Evolutionary conservation across 2,329 filamentous ascomycete species (phyloP).

Genomic region (Aspergillus sp.): DNA sequence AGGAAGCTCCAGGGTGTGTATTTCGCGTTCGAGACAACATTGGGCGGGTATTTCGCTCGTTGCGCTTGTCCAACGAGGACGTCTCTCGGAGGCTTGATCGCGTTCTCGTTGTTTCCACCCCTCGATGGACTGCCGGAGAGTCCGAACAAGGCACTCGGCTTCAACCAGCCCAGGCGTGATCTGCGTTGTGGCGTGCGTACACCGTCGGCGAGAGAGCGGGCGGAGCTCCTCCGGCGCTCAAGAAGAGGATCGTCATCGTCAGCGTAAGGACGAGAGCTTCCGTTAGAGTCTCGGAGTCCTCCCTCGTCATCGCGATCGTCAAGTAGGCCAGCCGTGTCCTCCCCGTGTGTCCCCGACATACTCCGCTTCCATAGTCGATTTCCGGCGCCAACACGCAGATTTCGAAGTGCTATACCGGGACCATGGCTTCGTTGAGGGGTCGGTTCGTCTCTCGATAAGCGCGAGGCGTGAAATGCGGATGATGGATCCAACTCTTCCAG

Average conservation of each 20-base stretch:
- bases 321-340: conserved; percentile 70
- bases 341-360: conserved; percentile 49
- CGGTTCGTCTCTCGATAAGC: conserved; percentile 35
- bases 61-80: conserved; percentile 78
- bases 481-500: conserved; percentile 52
- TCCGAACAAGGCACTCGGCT: conserved; percentile 47
- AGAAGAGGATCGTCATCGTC: conserved; percentile 75
- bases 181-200: conserved; percentile 53
- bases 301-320: conserved; percentile 63
- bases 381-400: conserved; percentile 55
- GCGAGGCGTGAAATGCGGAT: conserved; percentile 28
- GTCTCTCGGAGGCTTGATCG: conserved; percentile 64
- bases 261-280: conserved; percentile 57
- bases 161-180: conserved; percentile 69
- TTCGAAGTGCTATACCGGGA: conserved; percentile 51
- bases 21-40: conserved; percentile 94
- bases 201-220: conserved; percentile 36
- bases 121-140: conserved; percentile 27
- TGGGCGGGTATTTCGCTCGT: conserved; percentile 78
- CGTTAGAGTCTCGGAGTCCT: conserved; percentile 62
- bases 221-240: conserved; percentile 46
- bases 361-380: conserved; percentile 47
- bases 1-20: conserved; percentile 95
- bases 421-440: conserved; percentile 35
- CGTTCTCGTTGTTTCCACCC: conserved; percentile 47